Evolutionary conservation across 2,329 filamentous ascomycete genomes (phyloP).

Genomic region (Alternaria arbusti): DNA sequence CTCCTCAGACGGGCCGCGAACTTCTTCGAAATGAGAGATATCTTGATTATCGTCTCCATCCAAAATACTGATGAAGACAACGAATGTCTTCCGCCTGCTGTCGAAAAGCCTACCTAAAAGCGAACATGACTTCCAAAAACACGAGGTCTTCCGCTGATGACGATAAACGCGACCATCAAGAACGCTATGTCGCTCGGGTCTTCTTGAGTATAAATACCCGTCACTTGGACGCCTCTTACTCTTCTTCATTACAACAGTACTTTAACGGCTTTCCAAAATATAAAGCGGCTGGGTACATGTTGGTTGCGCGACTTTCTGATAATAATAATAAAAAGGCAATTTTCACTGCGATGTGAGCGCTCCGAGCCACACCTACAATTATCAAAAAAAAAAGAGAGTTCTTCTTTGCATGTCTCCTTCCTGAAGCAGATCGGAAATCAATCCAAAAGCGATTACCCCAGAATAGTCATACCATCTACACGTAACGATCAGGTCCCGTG

Average conservation of each 20-base stretch:
- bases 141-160: background rate
- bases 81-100: background rate
- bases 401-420: rapidly evolving
- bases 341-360: background rate
- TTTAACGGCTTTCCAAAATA: background rate
- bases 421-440: too few relatives aligned
- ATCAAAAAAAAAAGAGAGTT: background rate
- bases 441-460: too few relatives aligned
- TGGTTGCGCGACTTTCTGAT: background rate
- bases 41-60: background rate
- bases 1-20: background rate
- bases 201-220: background rate
- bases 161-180: background rate
- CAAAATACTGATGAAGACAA: background rate
- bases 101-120: background rate
- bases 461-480: too few relatives aligned
- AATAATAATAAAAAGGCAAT: too few relatives aligned
- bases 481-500: too few relatives aligned
- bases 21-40: background rate
- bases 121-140: background rate
- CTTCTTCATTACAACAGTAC: background rate
- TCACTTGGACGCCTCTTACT: background rate
- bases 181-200: background rate
- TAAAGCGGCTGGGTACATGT: background rate
- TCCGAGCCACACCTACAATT: background rate